Base-by-base conservation (phyloP, 169 alveolate species). In the Haemoproteus tartakovskyi region DNA sequence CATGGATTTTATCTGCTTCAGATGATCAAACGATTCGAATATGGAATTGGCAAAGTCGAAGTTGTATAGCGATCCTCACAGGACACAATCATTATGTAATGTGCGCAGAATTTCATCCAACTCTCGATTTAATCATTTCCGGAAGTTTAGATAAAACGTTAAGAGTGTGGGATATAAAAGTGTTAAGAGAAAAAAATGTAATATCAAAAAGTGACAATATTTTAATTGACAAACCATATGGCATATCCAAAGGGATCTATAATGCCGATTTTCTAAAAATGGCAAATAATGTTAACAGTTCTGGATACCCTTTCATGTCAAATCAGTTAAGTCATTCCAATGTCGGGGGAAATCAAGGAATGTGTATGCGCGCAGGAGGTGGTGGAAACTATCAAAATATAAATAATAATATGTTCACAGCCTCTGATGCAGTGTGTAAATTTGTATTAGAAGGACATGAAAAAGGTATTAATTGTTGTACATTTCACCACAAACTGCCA, bases 31-130 rank as follows among this genome's bases (percentile, higher is more conserved):
- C 99, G 0, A 89, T 95, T 64, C 80, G 99, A 47, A 93, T 97
- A 14, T 97, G 99, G 99, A 97, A 97, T 87, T 97, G 98, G 98
- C 96, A 95, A 59, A 92, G 95, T 60, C 79, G 99, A 67, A 87
- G 87, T 8, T 91, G 95, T 36, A 87, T 91, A 26, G 86, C 90
- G 8, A 94, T 91, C 3, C 79, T 96, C 2, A 92, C 98, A 0
- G 99, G 99, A 0, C 99, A 97, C 83, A 94, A 92, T 59, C 99
- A 97, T 86, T 97, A 97, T 85, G 98, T 97, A 0, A 97, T 97
- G 99, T 90, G 97, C 84, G 96, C 98, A 16, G 84, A 85, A 43
- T 97, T 97, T 87, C 99, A 97, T 78, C 98, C 97, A 11, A 89
- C 85, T 26, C 91, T 94, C 80, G 98, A 96, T 61, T 78, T 94